Evolutionary conservation across 1,284 basidiomycete species (phyloP), one percentile per base, ranked within the genome.

Genomic region (Coniferiporia sulphurascens): DNA sequence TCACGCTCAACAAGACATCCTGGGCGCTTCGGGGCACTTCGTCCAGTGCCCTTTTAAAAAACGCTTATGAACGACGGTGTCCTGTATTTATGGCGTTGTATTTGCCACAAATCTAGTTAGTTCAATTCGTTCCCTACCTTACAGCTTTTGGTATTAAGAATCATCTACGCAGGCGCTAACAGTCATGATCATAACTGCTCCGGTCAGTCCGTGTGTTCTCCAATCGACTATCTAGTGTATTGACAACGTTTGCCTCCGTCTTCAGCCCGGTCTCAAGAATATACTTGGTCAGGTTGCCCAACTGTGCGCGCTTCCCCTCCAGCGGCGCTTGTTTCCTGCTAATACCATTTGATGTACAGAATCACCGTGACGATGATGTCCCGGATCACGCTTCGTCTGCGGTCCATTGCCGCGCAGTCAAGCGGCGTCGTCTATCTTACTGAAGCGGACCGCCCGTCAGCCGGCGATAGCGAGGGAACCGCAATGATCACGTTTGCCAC

Each of bases 321-420:
- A 27, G 27, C 27, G 27, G 27, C 2, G 12, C 15, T 50, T 32
- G 7, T 34, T 32, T 21, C 21, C 9, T 15, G 21, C 34, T 15
- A 38, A 10, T 9, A 32, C 15, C 52, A 32, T 46, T 3, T 48
- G 4, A 22, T 9, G 19, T 19, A 32, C 48, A 58, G 54, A 3
- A 44, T 61, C 2, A 54, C 62, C 21, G 62, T 63, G 4, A 63
- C 62, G 7, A 63, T 63, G 56, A 63, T 63, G 51, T 63, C 62
- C 21, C 62, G 64, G 5, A 61, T 65, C 48, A 63, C 62, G 13
- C 48, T 65, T 1, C 62, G 62, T 27, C 53, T 65, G 22, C 54
- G 55, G 12, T 50, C 55, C 10, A 46, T 52, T 10, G 59, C 54
- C 7, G 43, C 41, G 15, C 45, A 22, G 10, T 38, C 48, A 19